phyloP scores from a whole-genome alignment of 192 early-diverging fungal genomes.

The Rhizophagus sp. region DNA sequence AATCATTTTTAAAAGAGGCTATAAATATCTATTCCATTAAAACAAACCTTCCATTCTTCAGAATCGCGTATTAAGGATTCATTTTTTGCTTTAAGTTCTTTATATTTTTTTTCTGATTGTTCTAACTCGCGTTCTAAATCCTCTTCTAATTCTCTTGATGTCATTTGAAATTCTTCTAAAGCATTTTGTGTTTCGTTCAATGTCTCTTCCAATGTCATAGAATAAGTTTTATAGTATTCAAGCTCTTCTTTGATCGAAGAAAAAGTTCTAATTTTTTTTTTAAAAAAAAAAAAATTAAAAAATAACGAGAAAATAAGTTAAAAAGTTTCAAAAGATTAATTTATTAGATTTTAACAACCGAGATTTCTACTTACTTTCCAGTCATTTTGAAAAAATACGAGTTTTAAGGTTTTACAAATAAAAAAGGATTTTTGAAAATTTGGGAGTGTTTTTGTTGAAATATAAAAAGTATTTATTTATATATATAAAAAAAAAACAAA shows the following conservation, averaged over 20 bases:
- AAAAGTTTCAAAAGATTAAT: neutral
- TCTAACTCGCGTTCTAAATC: conserved; percentile 74
- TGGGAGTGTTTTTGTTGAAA: no score
- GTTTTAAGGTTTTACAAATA: no score
- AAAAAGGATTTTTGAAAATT: no score
- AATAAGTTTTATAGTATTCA: conserved; percentile 62
- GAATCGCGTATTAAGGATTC: conserved; percentile 65
- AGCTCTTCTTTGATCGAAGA: conserved; percentile 59
- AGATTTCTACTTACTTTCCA: no score
- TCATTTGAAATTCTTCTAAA: conserved; percentile 64
- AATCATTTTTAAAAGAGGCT: no score
- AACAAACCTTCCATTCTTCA: conserved; percentile 69
- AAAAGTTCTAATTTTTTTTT: conserved; percentile 22
- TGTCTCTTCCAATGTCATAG: conserved; percentile 53
- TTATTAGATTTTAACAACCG: neutral
- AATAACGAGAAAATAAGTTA: neutral
- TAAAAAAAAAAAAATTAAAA: neutral
- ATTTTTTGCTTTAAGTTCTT: conserved; percentile 64
- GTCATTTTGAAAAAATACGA: no score
- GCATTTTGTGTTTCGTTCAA: conserved; percentile 58
- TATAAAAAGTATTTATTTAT: no score
- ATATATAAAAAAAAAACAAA: no score
- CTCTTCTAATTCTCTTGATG: conserved; percentile 69
- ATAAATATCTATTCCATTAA: no score
- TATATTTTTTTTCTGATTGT: conserved; percentile 63